Percentiles rank a stretch among this genome's conserved stretches.
These are phyloP conservation scores for Plasmopara viticola DNA, from an alignment of 352 stramenopile species.

Conservation along the genomic window DNA sequence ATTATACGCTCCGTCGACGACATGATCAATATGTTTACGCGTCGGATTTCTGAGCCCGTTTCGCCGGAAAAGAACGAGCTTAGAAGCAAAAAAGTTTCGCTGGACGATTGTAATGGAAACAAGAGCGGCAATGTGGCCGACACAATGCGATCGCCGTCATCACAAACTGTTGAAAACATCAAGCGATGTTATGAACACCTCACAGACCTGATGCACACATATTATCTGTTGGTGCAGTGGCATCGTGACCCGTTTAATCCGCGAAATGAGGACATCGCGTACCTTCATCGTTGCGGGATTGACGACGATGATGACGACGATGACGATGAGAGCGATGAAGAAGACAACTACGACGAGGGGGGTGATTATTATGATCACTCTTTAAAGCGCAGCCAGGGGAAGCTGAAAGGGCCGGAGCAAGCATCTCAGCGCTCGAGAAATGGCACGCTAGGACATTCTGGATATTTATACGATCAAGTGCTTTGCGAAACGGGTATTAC, in stretches of 20 bases:
- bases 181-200: slow-evolving; percentile 58
- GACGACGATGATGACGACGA: slow-evolving; percentile 77
- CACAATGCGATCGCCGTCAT: slow-evolving; percentile 10
- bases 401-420: slow-evolving; percentile 15
- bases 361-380: slow-evolving; percentile 22
- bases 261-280: slow-evolving; percentile 57
- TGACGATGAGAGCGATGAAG: slow-evolving; percentile 57
- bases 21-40: slow-evolving; percentile 45
- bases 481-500: slow-evolving; percentile 77
- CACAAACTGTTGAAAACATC: slow-evolving; percentile 53
- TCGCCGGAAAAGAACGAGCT: slow-evolving; percentile 38
- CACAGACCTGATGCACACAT: slow-evolving; percentile 83
- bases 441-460: slow-evolving; percentile 24
- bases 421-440: slow-evolving; percentile 30
- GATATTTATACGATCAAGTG: slow-evolving; percentile 49
- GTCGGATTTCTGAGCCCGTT: slow-evolving; percentile 31
- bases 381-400: slow-evolving; percentile 10
- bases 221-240: slow-evolving; percentile 87
- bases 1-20: slow-evolving; percentile 75
- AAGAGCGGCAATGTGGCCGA: slow-evolving; percentile 18
- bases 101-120: slow-evolving; percentile 16
- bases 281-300: slow-evolving; percentile 77
- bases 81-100: slow-evolving; percentile 1
- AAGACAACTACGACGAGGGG: slow-evolving; percentile 35
- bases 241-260: slow-evolving; percentile 82